Evolutionary conservation across 164 flowering plant genomes (phyloP).

Genomic region (grape (Vitis vinifera)): ASM3070453v1 NC_081815.1:3287501-3288000

Average conservation of each 20-base stretch:
- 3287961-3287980: background rate
- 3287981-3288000: background rate
- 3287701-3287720: background rate
- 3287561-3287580: too few species aligned
- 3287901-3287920: background rate
- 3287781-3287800: slow-evolving; percentile 7
- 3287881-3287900: background rate
- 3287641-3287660: background rate
- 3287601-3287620: background rate
- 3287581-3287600: too few species aligned
- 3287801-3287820: slow-evolving; percentile 8
- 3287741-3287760: slow-evolving; percentile 1
- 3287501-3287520: too few species aligned
- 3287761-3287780: slow-evolving; percentile 3
- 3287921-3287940: background rate
- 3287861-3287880: background rate
- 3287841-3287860: background rate
- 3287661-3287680: background rate
- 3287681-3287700: background rate
- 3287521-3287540: too few species aligned
- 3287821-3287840: slow-evolving; percentile 16
- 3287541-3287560: too few species aligned
- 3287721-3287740: background rate
- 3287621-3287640: background rate
- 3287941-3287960: background rate